These are phyloP conservation scores for Cystofilobasidium macerans DNA, from an alignment of 768 basidiomycete species.

Conservation along the genomic window DNA sequence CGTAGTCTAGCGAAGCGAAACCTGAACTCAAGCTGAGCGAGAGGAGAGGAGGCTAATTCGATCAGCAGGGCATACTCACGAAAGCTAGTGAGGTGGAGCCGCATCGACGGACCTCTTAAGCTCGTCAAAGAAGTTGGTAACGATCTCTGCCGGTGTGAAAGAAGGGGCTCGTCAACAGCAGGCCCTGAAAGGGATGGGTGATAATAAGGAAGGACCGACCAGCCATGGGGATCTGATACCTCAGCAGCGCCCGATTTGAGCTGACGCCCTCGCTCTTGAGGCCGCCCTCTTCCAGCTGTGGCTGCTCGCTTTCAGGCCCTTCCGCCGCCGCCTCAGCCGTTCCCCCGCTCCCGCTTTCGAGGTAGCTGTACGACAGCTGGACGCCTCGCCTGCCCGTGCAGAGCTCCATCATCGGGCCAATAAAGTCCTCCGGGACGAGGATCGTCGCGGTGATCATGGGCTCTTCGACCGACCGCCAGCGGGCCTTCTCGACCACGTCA, in stretches of 20 bases:
- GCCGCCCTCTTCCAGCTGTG: background rate
- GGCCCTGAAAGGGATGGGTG: no score
- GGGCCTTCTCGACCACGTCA: slow-evolving; percentile 54
- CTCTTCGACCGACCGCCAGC: slow-evolving; percentile 70
- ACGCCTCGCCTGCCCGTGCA: slow-evolving; percentile 76
- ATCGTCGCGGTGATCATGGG: slow-evolving; percentile 88
- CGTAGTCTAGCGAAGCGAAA: slow-evolving; percentile 53
- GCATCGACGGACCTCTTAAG: slow-evolving; percentile 89
- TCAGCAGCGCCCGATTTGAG: slow-evolving; percentile 15
- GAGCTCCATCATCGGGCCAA: slow-evolving; percentile 89
- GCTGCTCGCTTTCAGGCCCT: background rate
- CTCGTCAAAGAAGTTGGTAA: slow-evolving; percentile 88
- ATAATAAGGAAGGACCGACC: no score
- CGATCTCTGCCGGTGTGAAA: slow-evolving; percentile 50
- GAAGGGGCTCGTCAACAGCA: no score
- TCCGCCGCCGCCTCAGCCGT: background rate
- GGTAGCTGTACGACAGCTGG: slow-evolving; percentile 68
- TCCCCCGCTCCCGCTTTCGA: slow-evolving; percentile 46
- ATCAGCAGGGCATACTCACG: background rate
- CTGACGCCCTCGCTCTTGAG: slow-evolving; percentile 7
- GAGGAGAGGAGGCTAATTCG: background rate
- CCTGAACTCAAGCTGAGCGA: slow-evolving; percentile 11
- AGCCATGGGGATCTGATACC: slow-evolving; percentile 38
- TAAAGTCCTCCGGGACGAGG: slow-evolving; percentile 87
- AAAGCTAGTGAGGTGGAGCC: slow-evolving; percentile 46